Evolutionary conservation across 129 eudicot species (phyloP), one percentile per base, ranked within the genome.

Genomic region (Heracleum sosnowskyi): DNA sequence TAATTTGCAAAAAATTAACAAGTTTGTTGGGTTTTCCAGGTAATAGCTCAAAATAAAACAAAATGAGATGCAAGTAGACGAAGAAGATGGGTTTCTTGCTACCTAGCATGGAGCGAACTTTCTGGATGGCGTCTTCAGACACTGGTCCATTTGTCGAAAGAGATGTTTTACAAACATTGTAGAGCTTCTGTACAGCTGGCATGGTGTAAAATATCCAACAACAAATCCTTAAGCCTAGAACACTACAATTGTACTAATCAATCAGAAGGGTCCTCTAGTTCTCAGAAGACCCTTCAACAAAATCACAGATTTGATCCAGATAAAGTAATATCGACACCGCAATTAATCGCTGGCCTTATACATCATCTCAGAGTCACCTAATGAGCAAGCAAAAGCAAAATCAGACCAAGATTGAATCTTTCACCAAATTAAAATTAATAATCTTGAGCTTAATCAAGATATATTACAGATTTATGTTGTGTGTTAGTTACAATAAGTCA

Each of bases 151-250:
- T 91, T 24, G 97, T 87, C 33, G 93, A 80, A 73, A 94, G 90
- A 13, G 98, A 88, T 17, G 83, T 96, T 85, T 91, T 91, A 86
- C 97, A 94, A 13, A 91, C 86, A 70, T 94, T 94, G 76, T 88
- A 94, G 47, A 94, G 93, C 89, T 91, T 94, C 79, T 94, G 97
- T 70, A 94, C 84, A 81, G 88, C 93, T 84, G 97, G 98, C 98
- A 94, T 91, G 85, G 77, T 86, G 85, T 76, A 75, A 45, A 69
- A 79, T 69, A 44, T 16, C 45, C 45, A 10, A 71, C 74, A 75
- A 55, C 68, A 17, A 70, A 70, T 66, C 70, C 86, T 41, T 18
- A 66, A 80, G 74, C 77, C 78, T 74, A 69, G 28, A 45, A 77
- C 79, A 76, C 83, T 46, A 81, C 80, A 37, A 46, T n/a, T n/a